Evolutionary conservation across 108 stramenopile species (phyloP).

Genomic region (Cyclotella cryptica): DNA sequence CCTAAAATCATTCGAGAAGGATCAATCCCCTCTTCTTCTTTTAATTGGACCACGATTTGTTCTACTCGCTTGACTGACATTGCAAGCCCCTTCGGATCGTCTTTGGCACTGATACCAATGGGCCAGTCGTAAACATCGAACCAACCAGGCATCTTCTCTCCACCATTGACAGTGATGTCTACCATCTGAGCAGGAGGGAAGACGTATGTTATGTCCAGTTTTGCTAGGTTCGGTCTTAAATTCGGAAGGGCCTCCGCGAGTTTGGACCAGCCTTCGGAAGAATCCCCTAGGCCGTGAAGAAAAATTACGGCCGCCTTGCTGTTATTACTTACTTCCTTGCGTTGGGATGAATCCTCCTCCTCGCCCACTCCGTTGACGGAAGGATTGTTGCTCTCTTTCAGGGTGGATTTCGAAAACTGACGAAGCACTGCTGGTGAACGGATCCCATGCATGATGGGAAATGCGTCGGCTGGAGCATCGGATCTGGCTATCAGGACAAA

Average conservation of each 20-base stretch:
- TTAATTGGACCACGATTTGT: slow-evolving; percentile 46
- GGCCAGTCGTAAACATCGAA: slow-evolving; percentile 62
- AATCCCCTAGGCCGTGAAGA: slow-evolving; percentile 55
- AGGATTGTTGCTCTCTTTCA: no score
- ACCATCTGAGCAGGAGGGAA: slow-evolving; percentile 50
- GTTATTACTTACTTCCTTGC: not conserved
- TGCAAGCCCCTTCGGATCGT: slow-evolving; percentile 49
- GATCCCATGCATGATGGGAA: no score
- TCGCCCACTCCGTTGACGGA: not conserved
- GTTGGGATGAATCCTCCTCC: not conserved
- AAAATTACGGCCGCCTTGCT: slow-evolving; percentile 51
- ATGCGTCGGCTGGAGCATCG: no score
- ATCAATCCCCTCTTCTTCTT: slow-evolving; percentile 52
- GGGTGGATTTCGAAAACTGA: no score
- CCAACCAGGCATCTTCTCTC: slow-evolving; percentile 53
- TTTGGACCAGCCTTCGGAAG: slow-evolving; percentile 53
- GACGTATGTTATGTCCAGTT: slow-evolving; percentile 43
- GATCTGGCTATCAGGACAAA: no score
- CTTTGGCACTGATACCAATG: slow-evolving; percentile 48
- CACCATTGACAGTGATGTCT: slow-evolving; percentile 50
- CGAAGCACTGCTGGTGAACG: no score
- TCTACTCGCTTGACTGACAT: slow-evolving; percentile 42
- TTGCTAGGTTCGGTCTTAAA: slow-evolving; percentile 34
- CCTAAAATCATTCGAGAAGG: slow-evolving; percentile 46
- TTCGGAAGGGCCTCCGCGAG: slow-evolving; percentile 38